Conservation (phyloP, 2,329 filamentous ascomycete species). For the Triangularia verruculosa region DNA sequence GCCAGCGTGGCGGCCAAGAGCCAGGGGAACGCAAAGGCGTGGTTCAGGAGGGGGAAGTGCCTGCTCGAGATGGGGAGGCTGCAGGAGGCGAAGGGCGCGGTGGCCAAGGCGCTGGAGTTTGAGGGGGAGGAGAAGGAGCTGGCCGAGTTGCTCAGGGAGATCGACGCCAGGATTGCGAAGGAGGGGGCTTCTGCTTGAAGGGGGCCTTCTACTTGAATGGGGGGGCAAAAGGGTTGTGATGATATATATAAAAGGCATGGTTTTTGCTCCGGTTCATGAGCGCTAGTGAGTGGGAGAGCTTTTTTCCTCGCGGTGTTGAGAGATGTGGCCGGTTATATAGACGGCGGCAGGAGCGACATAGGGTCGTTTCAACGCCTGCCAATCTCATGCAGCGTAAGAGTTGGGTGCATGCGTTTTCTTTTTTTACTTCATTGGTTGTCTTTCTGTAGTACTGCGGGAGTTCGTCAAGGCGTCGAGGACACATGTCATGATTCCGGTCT, state of each 20-base stretch:
- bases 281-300: no score
- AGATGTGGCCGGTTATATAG: background rate
- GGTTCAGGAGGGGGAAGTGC: slow-evolving; percentile 85
- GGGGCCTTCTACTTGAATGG: slow-evolving; percentile 3
- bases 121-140: slow-evolving; percentile 70
- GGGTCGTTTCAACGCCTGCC: no score
- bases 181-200: slow-evolving; percentile 35
- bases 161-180: slow-evolving; percentile 48
- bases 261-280: no score
- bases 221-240: background rate
- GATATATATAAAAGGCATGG: background rate
- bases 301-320: no score
- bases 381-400: no score
- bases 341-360: background rate
- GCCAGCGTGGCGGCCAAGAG: slow-evolving; percentile 83
- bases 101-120: slow-evolving; percentile 74
- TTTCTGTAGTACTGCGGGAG: background rate
- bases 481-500: background rate
- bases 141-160: slow-evolving; percentile 60
- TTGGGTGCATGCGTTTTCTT: background rate
- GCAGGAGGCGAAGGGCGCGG: slow-evolving; percentile 78
- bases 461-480: background rate
- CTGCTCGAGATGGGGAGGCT: slow-evolving; percentile 86
- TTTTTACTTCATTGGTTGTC: background rate
- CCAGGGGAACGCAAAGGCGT: slow-evolving; percentile 86